phyloP scores from a whole-genome alignment of 371 early-diverging fungal species.

The Mortierella sp. region DNA sequence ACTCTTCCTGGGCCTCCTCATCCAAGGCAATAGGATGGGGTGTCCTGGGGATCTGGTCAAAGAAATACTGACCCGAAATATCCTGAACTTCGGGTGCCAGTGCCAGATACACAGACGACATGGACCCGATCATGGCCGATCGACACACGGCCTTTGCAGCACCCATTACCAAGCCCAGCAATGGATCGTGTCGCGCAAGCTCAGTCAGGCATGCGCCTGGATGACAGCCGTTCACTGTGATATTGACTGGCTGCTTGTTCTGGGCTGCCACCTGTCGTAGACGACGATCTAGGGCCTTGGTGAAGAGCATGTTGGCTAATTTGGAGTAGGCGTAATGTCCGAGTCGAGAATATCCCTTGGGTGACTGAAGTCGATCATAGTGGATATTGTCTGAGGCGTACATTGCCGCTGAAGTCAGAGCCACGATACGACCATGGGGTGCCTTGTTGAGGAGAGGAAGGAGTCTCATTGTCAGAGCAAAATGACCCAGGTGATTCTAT shows the following conservation, averaged over 20 bases:
- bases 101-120: conserved; percentile 59
- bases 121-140: conserved; percentile 53
- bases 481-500: conserved; percentile 50
- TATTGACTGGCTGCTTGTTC: conserved; percentile 7
- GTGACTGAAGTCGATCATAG: conserved; percentile 47
- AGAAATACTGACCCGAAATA: conserved; percentile 55
- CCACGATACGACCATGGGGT: conserved; percentile 59
- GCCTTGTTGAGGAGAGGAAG: conserved; percentile 57
- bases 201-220: conserved; percentile 65
- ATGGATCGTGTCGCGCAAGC: conserved; percentile 42
- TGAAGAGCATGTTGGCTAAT: conserved; percentile 70
- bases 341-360: conserved; percentile 52
- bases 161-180: conserved; percentile 32
- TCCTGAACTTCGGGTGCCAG: conserved; percentile 55
- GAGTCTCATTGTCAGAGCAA: conserved; percentile 45
- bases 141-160: conserved; percentile 19
- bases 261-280: conserved; percentile 30
- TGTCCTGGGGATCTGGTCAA: conserved; percentile 34
- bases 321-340: conserved; percentile 64
- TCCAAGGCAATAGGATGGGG: conserved; percentile 25
- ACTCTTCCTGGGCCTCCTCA: conserved; percentile 27
- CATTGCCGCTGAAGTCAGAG: conserved; percentile 58
- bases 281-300: conserved; percentile 56
- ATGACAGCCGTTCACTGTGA: conserved; percentile 61
- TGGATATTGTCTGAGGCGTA: conserved; percentile 47